Conservation (phyloP, 140 eudicot species). For the Cichorium intybus region DNA sequence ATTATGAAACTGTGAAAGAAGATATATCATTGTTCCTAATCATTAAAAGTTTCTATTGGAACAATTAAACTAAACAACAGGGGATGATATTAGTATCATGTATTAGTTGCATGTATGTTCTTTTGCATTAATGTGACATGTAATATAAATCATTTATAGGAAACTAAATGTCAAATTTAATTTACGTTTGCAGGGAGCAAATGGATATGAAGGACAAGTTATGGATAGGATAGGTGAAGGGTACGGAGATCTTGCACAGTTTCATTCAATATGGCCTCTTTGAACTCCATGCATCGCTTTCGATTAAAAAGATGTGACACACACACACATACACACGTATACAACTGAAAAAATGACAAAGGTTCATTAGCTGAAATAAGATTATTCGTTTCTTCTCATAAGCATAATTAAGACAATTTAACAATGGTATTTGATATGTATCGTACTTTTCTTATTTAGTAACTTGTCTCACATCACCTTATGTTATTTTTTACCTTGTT, state of each 20-base stretch:
- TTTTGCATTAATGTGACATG: neutral
- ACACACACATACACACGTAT: slow-evolving; percentile 7
- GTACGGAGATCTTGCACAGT: slow-evolving; percentile 68
- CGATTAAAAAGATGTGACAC: neutral
- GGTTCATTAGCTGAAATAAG: neutral
- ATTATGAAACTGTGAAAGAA: no score
- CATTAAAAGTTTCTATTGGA: no score
- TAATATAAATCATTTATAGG: neutral
- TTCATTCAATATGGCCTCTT: slow-evolving; percentile 71
- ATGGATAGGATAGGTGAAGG: slow-evolving; percentile 66
- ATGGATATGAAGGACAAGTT: slow-evolving; percentile 61
- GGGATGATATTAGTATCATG: no score
- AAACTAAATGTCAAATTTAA: slow-evolving; percentile 10
- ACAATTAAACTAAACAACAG: no score
- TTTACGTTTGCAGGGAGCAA: slow-evolving; percentile 46
- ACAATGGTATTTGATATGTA: slow-evolving; percentile 15
- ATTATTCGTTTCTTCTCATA: neutral
- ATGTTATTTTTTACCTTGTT: neutral
- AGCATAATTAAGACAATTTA: slow-evolving; percentile 7
- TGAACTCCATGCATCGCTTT: slow-evolving; percentile 16
- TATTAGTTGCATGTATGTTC: neutral
- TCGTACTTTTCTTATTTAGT: slow-evolving; percentile 7
- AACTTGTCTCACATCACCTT: neutral
- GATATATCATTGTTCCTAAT: no score
- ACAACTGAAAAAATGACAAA: slow-evolving; percentile 9